phyloP scores from a whole-genome alignment of 495 filamentous ascomycete genomes.

The Cryomyces minteri region DNA sequence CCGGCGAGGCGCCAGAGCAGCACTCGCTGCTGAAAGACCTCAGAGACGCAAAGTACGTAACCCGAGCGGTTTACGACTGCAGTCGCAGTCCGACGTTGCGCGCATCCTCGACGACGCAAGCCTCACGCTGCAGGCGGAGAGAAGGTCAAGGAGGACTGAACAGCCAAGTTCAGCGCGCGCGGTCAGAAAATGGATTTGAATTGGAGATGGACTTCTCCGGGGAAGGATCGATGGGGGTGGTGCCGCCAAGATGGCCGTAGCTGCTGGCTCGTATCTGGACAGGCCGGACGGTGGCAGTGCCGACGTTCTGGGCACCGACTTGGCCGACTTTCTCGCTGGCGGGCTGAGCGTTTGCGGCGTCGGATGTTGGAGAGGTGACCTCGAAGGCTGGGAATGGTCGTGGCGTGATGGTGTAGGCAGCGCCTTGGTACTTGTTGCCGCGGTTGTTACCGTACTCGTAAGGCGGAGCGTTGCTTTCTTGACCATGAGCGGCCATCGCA shows the following conservation, averaged over 20 bases:
- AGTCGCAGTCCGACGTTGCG: slow-evolving; percentile 6
- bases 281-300: slow-evolving; percentile 14
- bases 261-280: slow-evolving; percentile 17
- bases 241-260: slow-evolving; percentile 16
- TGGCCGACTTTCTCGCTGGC: slow-evolving; percentile 14
- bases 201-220: slow-evolving; percentile 9
- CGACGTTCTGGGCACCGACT: slow-evolving; percentile 15
- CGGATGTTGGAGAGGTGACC: slow-evolving; percentile 1
- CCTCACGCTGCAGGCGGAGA: slow-evolving; percentile 1
- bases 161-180: slow-evolving; percentile 11
- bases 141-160: slow-evolving; percentile 21
- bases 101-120: slow-evolving; percentile 12
- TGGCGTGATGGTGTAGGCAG: slow-evolving; percentile 17
- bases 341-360: not conserved
- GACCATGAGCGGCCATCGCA: slow-evolving; percentile 5
- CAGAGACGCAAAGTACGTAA: slow-evolving; percentile 18
- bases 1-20: slow-evolving; percentile 4
- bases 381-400: slow-evolving; percentile 16
- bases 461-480: slow-evolving; percentile 5
- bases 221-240: slow-evolving; percentile 10
- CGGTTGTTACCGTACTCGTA: slow-evolving; percentile 8
- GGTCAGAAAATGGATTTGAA: slow-evolving; percentile 17
- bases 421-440: slow-evolving; percentile 8
- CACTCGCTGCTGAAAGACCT: slow-evolving; percentile 1
- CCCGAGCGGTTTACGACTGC: slow-evolving; percentile 19